These are phyloP conservation scores for Aspergillus glaucus DNA, from an alignment of 2,329 filamentous ascomycete genomes.

Conservation along the genomic window DNA sequence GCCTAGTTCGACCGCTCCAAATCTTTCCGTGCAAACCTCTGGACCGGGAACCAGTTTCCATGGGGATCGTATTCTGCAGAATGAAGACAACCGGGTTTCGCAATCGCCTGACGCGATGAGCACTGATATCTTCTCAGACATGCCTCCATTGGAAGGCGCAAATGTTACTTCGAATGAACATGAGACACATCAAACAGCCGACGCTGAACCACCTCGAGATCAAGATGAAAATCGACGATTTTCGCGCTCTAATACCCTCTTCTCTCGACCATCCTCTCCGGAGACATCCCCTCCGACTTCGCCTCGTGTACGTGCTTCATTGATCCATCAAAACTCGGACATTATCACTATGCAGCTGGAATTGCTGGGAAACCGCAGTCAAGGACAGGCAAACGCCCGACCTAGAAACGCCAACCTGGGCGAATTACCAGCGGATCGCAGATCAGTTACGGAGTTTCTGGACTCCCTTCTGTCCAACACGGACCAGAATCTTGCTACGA, in stretches of 20 bases:
- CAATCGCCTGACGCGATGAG: constrained; percentile 35
- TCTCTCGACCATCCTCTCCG: constrained; percentile 35
- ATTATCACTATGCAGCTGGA: constrained; percentile 41
- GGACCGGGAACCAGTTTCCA: constrained; percentile 13
- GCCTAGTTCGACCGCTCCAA: constrained; percentile 7
- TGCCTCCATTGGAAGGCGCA: constrained; percentile 17
- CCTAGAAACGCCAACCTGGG: constrained; percentile 9
- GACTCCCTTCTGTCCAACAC: constrained; percentile 28
- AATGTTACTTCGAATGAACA: constrained; percentile 9
- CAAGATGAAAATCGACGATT: constrained; percentile 16
- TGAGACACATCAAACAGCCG: constrained; percentile 7
- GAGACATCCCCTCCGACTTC: constrained; percentile 37
- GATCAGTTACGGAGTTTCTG: constrained; percentile 30
- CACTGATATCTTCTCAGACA: constrained; percentile 24
- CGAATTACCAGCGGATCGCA: constrained; percentile 16
- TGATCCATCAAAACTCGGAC: constrained; percentile 39
- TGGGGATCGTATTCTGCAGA: constrained; percentile 18
- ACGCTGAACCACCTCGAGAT: constrained; percentile 7
- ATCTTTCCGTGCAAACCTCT: constrained; percentile 7
- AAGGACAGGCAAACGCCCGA: constrained; percentile 11
- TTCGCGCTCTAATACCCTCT: constrained; percentile 36
- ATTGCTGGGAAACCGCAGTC: constrained; percentile 28
- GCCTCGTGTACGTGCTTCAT: constrained; percentile 36
- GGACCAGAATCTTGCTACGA: constrained; percentile 14
- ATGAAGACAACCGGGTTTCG: constrained; percentile 32